A percentile compares a stretch with the other conserved stretches of the same genome.
Evolutionary conservation across 192 early-diverging fungal genomes (phyloP).

Genomic region (Entophlyctis helioformis): DNA sequence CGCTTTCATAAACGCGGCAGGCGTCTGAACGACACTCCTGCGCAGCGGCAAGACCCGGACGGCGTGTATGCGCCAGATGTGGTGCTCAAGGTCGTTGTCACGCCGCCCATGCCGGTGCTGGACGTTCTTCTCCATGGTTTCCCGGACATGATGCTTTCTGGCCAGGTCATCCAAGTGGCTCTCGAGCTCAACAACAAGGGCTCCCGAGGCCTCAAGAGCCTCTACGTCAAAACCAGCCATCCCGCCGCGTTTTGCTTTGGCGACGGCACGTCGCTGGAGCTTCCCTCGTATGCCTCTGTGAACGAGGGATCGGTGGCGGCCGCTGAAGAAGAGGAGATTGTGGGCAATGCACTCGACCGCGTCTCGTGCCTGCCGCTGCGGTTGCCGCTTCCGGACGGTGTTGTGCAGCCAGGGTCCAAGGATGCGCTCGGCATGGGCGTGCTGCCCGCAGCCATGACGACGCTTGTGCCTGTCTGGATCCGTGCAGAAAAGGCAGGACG

Average conservation of each 20-base stretch:
- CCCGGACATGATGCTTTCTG: constrained; percentile 68
- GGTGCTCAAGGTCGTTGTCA: constrained; percentile 60
- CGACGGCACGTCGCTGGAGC: no score
- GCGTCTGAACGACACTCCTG: constrained; percentile 64
- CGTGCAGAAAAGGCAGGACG: constrained; percentile 85
- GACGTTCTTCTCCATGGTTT: constrained; percentile 65
- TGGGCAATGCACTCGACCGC: no score
- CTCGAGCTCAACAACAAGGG: constrained; percentile 81
- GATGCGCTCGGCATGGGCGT: no score
- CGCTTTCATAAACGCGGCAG: constrained; percentile 54
- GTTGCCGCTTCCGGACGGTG: no score
- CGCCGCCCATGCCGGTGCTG: constrained; percentile 70
- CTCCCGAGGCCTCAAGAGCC: constrained; percentile 49
- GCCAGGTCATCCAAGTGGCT: constrained; percentile 61
- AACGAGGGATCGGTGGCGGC: no score
- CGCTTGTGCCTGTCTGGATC: constrained; percentile 74
- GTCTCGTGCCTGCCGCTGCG: no score
- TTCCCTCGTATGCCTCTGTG: no score
- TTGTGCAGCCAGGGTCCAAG: no score
- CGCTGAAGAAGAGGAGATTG: no score
- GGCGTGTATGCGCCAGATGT: constrained; percentile 57
- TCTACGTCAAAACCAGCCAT: constrained; percentile 72
- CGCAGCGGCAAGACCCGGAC: constrained; percentile 34
- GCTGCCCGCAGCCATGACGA: constrained; percentile 54
- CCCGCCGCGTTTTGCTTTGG: constrained; percentile 76